phyloP scores from a whole-genome alignment of 1,284 basidiomycete species.

The Xerocomus minutiporus region DNA sequence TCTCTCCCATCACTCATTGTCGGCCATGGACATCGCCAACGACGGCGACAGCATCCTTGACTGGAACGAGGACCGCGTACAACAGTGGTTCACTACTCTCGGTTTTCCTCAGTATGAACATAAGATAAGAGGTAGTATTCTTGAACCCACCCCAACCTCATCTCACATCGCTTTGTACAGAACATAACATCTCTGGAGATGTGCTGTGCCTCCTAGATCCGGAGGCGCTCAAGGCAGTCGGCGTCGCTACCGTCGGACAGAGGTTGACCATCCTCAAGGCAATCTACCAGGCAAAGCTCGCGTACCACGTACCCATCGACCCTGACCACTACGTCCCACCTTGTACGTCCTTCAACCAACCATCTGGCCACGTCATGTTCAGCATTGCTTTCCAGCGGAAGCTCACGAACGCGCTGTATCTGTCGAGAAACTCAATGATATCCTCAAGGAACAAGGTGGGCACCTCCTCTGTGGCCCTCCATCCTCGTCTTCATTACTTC shows the following conservation, averaged over 20 bases:
- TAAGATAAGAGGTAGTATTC: slow-evolving; percentile 54
- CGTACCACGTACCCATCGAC: slow-evolving; percentile 78
- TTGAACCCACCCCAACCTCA: not conserved
- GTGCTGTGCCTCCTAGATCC: slow-evolving; percentile 79
- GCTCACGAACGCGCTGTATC: slow-evolving; percentile 57
- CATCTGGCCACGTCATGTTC: slow-evolving; percentile 6
- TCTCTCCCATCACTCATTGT: slow-evolving; percentile 5
- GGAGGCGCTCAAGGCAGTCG: slow-evolving; percentile 79
- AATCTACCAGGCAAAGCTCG: slow-evolving; percentile 83
- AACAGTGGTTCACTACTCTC: slow-evolving; percentile 66
- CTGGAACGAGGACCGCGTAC: slow-evolving; percentile 82
- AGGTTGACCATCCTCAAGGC: slow-evolving; percentile 84
- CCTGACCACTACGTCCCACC: slow-evolving; percentile 87
- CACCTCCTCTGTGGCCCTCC: slow-evolving; percentile 7
- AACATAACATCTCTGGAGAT: slow-evolving; percentile 88
- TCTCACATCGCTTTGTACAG: slow-evolving; percentile 38
- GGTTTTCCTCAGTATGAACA: slow-evolving; percentile 80
- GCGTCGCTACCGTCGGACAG: slow-evolving; percentile 82
- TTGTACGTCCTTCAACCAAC: slow-evolving; percentile 50
- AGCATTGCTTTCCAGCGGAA: slow-evolving; percentile 48
- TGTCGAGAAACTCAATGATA: slow-evolving; percentile 62
- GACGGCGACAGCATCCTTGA: slow-evolving; percentile 54
- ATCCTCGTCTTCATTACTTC: slow-evolving; percentile 6
- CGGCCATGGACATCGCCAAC: slow-evolving; percentile 35
- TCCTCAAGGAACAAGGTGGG: slow-evolving; percentile 75